Evolutionary conservation across 768 basidiomycete species (phyloP), one percentile per base, ranked within the genome.

Genomic region (Collybiopsis luxurians): DNA sequence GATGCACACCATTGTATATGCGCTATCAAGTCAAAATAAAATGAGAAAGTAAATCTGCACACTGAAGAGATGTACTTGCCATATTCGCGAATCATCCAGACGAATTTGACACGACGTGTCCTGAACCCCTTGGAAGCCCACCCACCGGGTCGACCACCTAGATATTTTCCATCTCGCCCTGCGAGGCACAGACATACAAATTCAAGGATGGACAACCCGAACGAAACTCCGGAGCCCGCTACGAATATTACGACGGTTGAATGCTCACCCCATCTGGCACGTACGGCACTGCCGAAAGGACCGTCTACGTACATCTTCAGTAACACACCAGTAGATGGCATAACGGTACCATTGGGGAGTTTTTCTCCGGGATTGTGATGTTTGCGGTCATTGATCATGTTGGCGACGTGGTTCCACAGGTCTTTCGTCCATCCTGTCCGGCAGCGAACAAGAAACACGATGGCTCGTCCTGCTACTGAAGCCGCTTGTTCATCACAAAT

Each of bases 1-100:
- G 83, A 74, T 2, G 90, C 87, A 57, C 87, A 84, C 90, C 90
- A 92, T 54, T 86, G 83, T 28, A 92, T 75, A 60, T 92, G 87
- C 19, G 85, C 89, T 90, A 61, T 15, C 42, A 23, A 36, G 28
- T 40, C 28, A 50, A 23, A 30, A 44, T 42, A 26, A 28, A 51
- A 24, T 23, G 3, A 38, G 10, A 6, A 39, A 39, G 17, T 24
- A 2, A 51, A 26, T 2, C 4, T 21, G 23, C 31, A 56, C n/a
- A 38, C 19, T 44, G 23, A 53, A 19, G 13, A 38, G 43, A 53
- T 24, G 13, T 1, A 74, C 86, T 69, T 57, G 89, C 89, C 79
- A 64, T 84, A 90, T 64, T 91, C 90, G 38, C 88, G 77, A 21
- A 90, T 73, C 43, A 90, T 78, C 90, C 90, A 92, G 2, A 91